phyloP scores from a whole-genome alignment of 176 grass and related monocot species.

The Oryza rufipogon region DNA sequence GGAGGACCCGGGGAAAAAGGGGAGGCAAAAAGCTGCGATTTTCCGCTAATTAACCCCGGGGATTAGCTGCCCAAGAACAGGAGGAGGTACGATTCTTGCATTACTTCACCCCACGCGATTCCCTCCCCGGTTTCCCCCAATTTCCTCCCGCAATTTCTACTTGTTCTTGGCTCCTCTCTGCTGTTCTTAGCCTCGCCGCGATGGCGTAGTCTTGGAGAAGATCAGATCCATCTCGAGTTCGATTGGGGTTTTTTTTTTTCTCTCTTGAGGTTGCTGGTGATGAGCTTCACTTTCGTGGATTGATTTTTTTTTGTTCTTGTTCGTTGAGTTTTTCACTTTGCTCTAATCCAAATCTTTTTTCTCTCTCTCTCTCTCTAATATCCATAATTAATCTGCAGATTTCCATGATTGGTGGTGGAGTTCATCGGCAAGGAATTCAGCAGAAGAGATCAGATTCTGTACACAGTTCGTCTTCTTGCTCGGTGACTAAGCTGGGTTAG shows the following conservation, averaged over 20 bases:
- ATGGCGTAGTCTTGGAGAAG: neutral
- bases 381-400: neutral
- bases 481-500: neutral
- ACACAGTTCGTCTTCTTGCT: neutral
- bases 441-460: neutral
- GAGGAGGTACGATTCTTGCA: constrained; percentile 44
- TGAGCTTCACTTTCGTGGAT: neutral
- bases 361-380: neutral
- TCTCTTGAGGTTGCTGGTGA: neutral
- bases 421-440: neutral
- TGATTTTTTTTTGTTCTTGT: neutral
- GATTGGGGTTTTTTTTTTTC: neutral
- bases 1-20: constrained; percentile 25
- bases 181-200: neutral
- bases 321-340: neutral
- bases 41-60: constrained; percentile 14
- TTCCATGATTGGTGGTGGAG: neutral
- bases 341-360: neutral
- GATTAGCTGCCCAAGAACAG: constrained; percentile 9
- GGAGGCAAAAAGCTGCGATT: constrained; percentile 29
- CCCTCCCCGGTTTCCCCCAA: neutral
- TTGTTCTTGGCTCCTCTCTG: neutral
- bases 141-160: constrained; percentile 4
- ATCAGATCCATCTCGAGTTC: neutral
- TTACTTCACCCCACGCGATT: neutral